Conservation (phyloP, 2,329 filamentous ascomycete species). For the Ilyonectria sp. region DNA sequence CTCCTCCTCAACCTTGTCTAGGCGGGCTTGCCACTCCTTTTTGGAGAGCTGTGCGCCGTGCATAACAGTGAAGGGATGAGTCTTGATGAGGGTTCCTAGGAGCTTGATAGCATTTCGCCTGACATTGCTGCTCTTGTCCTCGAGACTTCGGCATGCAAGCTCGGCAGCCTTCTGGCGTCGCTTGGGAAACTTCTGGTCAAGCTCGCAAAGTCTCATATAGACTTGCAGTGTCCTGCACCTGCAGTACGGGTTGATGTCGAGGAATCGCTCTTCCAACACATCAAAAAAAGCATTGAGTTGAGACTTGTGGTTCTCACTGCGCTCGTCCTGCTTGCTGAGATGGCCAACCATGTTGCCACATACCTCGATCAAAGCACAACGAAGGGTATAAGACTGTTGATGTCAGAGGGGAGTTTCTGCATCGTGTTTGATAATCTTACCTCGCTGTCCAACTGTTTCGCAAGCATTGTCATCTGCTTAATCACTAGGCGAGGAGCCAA, state of each 20-base stretch:
- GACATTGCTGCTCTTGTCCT: slow-evolving; percentile 99
- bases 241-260: slow-evolving; percentile 97
- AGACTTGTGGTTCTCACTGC: slow-evolving; percentile 92
- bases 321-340: slow-evolving; percentile 91
- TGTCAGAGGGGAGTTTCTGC: slow-evolving; percentile 41
- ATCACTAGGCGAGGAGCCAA: slow-evolving; percentile 92
- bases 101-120: slow-evolving; percentile 95
- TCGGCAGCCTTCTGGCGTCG: slow-evolving; percentile 89
- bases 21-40: slow-evolving; percentile 86
- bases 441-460: slow-evolving; percentile 96
- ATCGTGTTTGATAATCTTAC: slow-evolving; percentile 58
- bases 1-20: slow-evolving; percentile 88
- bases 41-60: slow-evolving; percentile 89
- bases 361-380: slow-evolving; percentile 95
- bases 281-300: slow-evolving; percentile 98
- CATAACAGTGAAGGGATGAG: slow-evolving; percentile 93
- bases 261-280: slow-evolving; percentile 93
- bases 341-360: slow-evolving; percentile 95
- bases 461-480: slow-evolving; percentile 96
- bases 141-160: slow-evolving; percentile 87
- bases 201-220: slow-evolving; percentile 89
- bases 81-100: slow-evolving; percentile 88
- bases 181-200: slow-evolving; percentile 97
- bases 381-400: slow-evolving; percentile 85
- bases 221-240: slow-evolving; percentile 93